Percentiles rank a stretch among this genome's conserved stretches.
These are phyloP conservation scores for Cladosporium halotolerans DNA, from an alignment of 2,329 filamentous ascomycete genomes.

Conservation along the genomic window DNA sequence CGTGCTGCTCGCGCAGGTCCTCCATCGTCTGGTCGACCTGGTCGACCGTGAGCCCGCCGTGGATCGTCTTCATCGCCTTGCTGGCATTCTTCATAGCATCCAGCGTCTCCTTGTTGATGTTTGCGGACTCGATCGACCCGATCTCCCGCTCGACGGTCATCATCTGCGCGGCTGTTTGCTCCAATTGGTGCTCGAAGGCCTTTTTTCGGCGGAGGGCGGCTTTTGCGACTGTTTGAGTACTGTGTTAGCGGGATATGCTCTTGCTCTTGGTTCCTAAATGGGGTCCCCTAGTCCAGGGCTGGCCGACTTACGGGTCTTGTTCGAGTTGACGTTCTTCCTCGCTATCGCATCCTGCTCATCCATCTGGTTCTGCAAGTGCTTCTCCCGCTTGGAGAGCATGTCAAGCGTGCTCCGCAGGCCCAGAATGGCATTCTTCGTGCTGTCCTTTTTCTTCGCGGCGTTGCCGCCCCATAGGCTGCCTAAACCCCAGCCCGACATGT, in stretches of 20 bases:
- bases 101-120: constrained; percentile 96
- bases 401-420: constrained; percentile 81
- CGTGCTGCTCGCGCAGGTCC: constrained; percentile 82
- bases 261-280: background rate
- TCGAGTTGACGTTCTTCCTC: constrained; percentile 77
- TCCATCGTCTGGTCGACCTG: constrained; percentile 97
- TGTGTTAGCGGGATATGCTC: constrained; percentile 15
- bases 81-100: constrained; percentile 89
- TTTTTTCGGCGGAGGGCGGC: constrained; percentile 90
- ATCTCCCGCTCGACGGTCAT: constrained; percentile 91
- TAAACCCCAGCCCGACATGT: constrained; percentile 41
- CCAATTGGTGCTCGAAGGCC: constrained; percentile 80
- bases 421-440: constrained; percentile 93
- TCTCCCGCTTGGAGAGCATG: constrained; percentile 96
- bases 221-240: constrained; percentile 64
- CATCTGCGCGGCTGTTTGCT: constrained; percentile 86
- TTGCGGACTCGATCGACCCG: constrained; percentile 93
- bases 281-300: background rate
- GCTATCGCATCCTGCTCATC: constrained; percentile 85
- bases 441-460: constrained; percentile 83
- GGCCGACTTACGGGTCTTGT: constrained; percentile 51
- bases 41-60: constrained; percentile 82
- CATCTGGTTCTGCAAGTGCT: constrained; percentile 84
- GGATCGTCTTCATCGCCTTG: constrained; percentile 86
- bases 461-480: constrained; percentile 81